Base-by-base conservation (phyloP, 1,284 basidiomycete genomes). In the Laetiporus sulphureus region DNA sequence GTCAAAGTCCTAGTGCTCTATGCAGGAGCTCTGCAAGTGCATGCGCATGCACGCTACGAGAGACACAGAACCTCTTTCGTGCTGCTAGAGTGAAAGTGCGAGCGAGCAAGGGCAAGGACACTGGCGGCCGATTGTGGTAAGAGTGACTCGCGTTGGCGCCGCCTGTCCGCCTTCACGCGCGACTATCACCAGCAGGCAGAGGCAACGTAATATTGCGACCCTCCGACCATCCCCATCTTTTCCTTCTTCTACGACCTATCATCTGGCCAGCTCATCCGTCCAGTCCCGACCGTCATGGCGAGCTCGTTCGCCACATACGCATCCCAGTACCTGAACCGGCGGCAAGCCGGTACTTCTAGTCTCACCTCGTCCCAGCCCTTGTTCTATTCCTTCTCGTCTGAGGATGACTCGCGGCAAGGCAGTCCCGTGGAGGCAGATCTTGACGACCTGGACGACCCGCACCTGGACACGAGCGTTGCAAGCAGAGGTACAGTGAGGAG, bases 361-460 rank as follows among this genome's bases (percentile, higher is more conserved):
- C 64, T 69, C 54, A 66, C 70, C n/a, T 77, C 79, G 32, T 79
- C 77, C 24, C 83, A 85, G 59, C 83, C 84, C 44, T 73, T 87
- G 58, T 87, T 87, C 69, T 87, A 82, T 69, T 86, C 83, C 13
- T 87, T 87, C 60, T 80, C 79, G 35, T 83, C 81, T 51, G 79
- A 84, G 62, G 71, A 78, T 45, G 81, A 70, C 45, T 82, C 79
- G 54, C 75, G 72, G 55, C 65, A 63, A 54, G 74, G 69, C 50
- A 65, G 69, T 54, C 57, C 62, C 41, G 53, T 65, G 47, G 67
- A 72, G 50, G 66, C 65, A 30, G 73, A 77, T 54, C 64, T 83
- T 37, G 81, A 84, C 58, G 83, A 87, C 66, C 54, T 73, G 30
- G 79, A 82, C 56, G 83, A 85, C 60, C 80, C 83, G 4, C 83